These are phyloP conservation scores for Gossypium longicalyx DNA, from an alignment of 345 rosid species.

Conservation along the genomic window DNA sequence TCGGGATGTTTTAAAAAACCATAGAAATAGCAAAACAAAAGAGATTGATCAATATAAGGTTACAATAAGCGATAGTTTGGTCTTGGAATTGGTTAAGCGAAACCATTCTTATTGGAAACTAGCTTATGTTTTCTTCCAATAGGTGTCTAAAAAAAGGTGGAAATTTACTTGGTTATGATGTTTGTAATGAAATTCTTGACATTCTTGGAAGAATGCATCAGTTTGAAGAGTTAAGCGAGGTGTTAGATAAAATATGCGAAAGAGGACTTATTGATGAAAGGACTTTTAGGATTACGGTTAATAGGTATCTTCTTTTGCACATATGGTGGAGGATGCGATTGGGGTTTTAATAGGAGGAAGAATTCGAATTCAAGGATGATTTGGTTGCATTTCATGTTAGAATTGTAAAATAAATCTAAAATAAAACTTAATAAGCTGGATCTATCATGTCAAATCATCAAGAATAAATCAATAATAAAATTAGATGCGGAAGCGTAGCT, in stretches of 20 bases:
- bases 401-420: too few relatives aligned
- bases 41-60: constrained; percentile 27
- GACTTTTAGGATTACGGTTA: constrained; percentile 46
- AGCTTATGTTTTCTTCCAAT: constrained; percentile 44
- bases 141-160: constrained; percentile 34
- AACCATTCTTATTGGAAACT: constrained; percentile 57
- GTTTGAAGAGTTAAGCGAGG: constrained; percentile 47
- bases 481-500: too few relatives aligned
- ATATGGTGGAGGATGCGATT: constrained; percentile 59
- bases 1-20: too few relatives aligned
- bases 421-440: too few relatives aligned
- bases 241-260: constrained; percentile 63
- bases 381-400: constrained; percentile 43
- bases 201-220: constrained; percentile 61
- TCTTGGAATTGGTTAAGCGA: constrained; percentile 37
- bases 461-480: too few relatives aligned
- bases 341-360: constrained; percentile 43
- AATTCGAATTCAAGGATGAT: constrained; percentile 46
- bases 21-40: too few relatives aligned
- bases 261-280: constrained; percentile 47
- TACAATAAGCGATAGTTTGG: constrained; percentile 35
- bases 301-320: constrained; percentile 67
- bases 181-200: constrained; percentile 57
- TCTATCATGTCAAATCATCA: too few relatives aligned
- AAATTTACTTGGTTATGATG: constrained; percentile 30